Conservation (phyloP, 176 grass and related monocot species). For the Aegilops tauschii region DNA sequence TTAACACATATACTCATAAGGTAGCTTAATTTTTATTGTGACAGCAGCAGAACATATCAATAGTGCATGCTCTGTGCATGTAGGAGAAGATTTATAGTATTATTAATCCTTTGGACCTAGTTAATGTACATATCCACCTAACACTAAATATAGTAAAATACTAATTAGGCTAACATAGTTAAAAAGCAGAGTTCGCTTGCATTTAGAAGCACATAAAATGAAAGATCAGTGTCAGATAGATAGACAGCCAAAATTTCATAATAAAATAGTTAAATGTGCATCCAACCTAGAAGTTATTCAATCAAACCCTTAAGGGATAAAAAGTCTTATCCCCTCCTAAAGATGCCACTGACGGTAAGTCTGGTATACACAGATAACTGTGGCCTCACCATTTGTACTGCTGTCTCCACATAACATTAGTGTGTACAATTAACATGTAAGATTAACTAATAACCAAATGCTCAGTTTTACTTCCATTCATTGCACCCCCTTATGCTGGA, state of each 20-base stretch:
- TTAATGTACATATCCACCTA: background rate
- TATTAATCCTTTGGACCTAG: too few relatives aligned
- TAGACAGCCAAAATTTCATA: background rate
- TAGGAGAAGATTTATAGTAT: background rate
- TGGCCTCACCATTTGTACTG: too few relatives aligned
- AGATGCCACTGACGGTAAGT: background rate
- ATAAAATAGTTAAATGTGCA: background rate
- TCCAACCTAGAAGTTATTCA: background rate
- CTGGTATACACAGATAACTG: too few relatives aligned
- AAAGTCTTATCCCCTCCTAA: background rate
- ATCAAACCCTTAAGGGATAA: background rate
- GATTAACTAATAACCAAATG: background rate
- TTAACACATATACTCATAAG: background rate
- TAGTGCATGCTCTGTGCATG: background rate
- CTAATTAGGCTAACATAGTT: background rate
- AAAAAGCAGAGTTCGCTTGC: background rate
- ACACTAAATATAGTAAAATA: background rate
- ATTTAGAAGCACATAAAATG: background rate
- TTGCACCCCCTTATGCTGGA: background rate
- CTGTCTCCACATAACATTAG: too few relatives aligned
- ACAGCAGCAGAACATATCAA: background rate
- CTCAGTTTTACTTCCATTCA: background rate
- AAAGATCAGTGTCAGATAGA: background rate
- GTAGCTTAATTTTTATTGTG: background rate
- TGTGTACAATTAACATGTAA: background rate